Evolutionary conservation across 495 filamentous ascomycete genomes (phyloP).

Genomic region (Achaetomiella virescens): DNA sequence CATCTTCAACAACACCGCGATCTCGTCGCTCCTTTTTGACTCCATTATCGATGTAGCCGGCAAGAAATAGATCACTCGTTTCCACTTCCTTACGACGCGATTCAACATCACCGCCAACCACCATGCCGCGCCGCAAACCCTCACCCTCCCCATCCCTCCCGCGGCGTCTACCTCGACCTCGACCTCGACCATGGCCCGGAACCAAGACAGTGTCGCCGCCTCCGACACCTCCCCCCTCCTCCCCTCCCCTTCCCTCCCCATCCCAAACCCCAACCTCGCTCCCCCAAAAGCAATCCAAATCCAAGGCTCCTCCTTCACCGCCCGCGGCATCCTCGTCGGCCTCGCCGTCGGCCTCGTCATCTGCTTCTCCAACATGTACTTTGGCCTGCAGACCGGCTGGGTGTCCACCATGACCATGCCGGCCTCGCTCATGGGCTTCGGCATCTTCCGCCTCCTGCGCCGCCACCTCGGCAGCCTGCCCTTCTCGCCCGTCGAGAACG

Average conservation of each 20-base stretch:
- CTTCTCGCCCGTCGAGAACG: conserved; percentile 94
- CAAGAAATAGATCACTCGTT: neutral
- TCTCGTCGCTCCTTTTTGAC: neutral
- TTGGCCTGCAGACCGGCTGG: conserved; percentile 97
- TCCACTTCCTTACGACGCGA: neutral
- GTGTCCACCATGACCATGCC: conserved; percentile 70
- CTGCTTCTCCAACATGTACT: conserved; percentile 95
- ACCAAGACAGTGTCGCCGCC: neutral
- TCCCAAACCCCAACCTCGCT: neutral
- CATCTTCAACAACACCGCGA: neutral
- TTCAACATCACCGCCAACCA: no score
- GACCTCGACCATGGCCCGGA: no score
- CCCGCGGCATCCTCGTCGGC: conserved; percentile 73
- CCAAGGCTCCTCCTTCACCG: conserved; percentile 54
- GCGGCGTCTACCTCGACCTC: neutral
- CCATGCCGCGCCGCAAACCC: neutral
- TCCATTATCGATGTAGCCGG: neutral
- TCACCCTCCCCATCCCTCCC: neutral
- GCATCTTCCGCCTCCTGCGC: conserved; percentile 73
- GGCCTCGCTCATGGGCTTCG: conserved; percentile 89
- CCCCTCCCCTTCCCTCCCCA: neutral
- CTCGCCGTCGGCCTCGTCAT: conserved; percentile 81
- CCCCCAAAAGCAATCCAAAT: neutral
- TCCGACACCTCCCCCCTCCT: neutral
- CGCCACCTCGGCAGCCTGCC: conserved; percentile 63